These are phyloP conservation scores for Juglanconis oblonga DNA, from an alignment of 2,329 filamentous ascomycete species.

Conservation along the genomic window DNA sequence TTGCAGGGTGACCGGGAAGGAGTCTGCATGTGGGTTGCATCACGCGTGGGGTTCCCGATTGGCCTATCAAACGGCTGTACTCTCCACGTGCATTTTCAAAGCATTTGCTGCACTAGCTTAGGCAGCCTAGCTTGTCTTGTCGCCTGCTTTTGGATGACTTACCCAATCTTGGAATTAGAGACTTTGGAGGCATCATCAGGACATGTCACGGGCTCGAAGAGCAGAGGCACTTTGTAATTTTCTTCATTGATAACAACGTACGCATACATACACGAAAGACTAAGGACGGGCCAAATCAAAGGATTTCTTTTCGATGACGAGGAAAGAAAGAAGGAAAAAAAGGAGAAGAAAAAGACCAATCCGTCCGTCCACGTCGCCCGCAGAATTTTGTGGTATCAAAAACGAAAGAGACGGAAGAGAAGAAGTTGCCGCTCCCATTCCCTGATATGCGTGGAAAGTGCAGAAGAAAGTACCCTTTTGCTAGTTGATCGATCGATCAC, in stretches of 20 bases:
- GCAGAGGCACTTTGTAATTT: no score
- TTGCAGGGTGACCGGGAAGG: neutral
- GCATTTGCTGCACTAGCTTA: no score
- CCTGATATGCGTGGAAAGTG: conserved; percentile 1
- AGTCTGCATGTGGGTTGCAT: neutral
- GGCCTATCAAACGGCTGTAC: neutral
- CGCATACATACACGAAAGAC: no score
- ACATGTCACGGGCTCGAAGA: no score
- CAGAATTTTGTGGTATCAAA: conserved; percentile 13
- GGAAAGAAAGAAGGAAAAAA: neutral
- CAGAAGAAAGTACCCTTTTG: neutral
- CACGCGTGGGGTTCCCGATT: neutral
- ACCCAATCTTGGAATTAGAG: no score
- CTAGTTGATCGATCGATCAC: neutral
- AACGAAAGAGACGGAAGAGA: conserved; percentile 3
- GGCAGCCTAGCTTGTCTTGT: neutral
- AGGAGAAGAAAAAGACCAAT: neutral
- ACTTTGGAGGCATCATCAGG: no score
- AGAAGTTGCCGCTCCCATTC: conserved; percentile 1
- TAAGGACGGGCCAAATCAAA: neutral
- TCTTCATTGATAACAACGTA: no score
- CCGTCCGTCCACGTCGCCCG: neutral
- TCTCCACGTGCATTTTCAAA: neutral
- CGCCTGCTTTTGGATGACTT: neutral
- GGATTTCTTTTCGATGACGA: neutral